phyloP scores from a whole-genome alignment of 352 stramenopile species.

The Globisporangium paroecandrum region DNA sequence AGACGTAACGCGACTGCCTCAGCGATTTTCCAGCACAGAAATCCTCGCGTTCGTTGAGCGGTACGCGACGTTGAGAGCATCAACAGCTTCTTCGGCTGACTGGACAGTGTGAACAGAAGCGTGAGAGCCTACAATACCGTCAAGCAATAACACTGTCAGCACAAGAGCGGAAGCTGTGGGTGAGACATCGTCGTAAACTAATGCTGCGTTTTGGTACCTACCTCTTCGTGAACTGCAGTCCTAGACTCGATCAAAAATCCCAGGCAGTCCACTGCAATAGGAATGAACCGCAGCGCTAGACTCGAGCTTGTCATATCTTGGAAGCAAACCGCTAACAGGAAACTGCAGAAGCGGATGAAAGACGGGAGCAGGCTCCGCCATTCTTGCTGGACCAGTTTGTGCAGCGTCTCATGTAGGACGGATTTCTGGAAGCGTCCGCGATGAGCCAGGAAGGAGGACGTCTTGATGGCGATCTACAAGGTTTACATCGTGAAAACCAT shows the following conservation, averaged over 20 bases:
- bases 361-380: constrained; percentile 41
- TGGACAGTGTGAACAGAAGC: constrained; percentile 63
- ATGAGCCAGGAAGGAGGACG: constrained; percentile 37
- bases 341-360: constrained; percentile 56
- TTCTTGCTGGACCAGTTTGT: constrained; percentile 36
- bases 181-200: neutral
- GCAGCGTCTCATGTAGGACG: constrained; percentile 29
- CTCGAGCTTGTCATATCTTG: constrained; percentile 25
- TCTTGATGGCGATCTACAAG: constrained; percentile 37
- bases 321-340: constrained; percentile 47
- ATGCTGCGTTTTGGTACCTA: constrained; percentile 14
- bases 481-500: neutral
- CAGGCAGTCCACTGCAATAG: constrained; percentile 34
- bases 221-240: constrained; percentile 57
- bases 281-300: constrained; percentile 39
- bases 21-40: constrained; percentile 64
- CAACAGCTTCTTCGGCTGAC: constrained; percentile 60
- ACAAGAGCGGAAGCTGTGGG: neutral
- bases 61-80: constrained; percentile 34
- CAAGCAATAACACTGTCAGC: neutral
- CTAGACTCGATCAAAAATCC: constrained; percentile 33
- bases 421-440: constrained; percentile 29
- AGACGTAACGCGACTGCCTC: constrained; percentile 48
- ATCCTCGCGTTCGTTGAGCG: constrained; percentile 30
- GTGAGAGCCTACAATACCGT: constrained; percentile 43